phyloP scores from a whole-genome alignment of 352 stramenopile genomes.

The Phytophthora pisi region DNA sequence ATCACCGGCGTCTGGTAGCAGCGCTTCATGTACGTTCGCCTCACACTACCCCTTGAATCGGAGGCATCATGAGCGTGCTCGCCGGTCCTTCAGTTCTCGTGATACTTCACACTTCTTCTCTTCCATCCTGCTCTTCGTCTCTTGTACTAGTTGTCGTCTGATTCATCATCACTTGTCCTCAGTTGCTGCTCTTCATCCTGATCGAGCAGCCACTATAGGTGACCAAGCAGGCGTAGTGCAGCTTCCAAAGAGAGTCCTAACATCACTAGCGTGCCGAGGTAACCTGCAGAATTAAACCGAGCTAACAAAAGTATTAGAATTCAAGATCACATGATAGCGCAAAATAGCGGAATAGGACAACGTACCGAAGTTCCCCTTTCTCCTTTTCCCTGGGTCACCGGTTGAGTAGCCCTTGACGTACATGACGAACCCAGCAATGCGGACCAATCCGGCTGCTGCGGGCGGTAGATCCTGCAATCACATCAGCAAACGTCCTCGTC shows the following conservation, averaged over 20 bases:
- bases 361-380: slow-evolving; percentile 43
- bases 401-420: slow-evolving; percentile 48
- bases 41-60: slow-evolving; percentile 38
- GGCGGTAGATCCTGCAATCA: slow-evolving; percentile 46
- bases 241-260: slow-evolving; percentile 37
- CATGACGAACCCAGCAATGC: slow-evolving; percentile 49
- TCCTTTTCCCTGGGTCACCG: slow-evolving; percentile 48
- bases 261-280: slow-evolving; percentile 34
- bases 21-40: slow-evolving; percentile 29
- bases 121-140: slow-evolving; percentile 1
- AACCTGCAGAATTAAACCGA: slow-evolving; percentile 16
- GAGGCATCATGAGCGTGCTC: slow-evolving; percentile 29
- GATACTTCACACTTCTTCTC: slow-evolving; percentile 1
- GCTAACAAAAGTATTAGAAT: background rate
- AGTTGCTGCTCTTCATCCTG: slow-evolving; percentile 5
- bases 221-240: slow-evolving; percentile 31
- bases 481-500: background rate
- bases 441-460: slow-evolving; percentile 39
- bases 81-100: slow-evolving; percentile 12
- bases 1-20: slow-evolving; percentile 17
- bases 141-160: background rate
- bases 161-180: background rate
- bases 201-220: slow-evolving; percentile 22
- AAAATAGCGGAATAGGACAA: background rate
- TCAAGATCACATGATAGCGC: background rate